Evolutionary conservation across 768 basidiomycete species (phyloP), one percentile per base, ranked within the genome.

Genomic region (Amanita rimosa): DNA sequence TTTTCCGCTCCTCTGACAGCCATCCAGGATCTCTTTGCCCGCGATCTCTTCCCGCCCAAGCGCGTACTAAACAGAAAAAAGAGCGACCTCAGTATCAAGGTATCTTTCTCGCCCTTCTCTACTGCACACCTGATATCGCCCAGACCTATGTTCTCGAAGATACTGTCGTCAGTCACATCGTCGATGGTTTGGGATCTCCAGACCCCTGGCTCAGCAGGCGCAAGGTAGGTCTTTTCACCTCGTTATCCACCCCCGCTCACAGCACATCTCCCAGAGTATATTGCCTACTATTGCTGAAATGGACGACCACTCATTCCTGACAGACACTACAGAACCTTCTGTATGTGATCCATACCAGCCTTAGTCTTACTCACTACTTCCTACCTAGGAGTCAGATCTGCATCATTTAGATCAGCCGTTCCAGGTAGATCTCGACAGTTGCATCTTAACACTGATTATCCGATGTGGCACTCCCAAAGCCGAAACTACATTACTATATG

Each of bases 51-150:
- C 26, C 19, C 19, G 0, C 37, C 47, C 19, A 26, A 27, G n/a
- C 47, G 39, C 22, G 16, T 39, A 1, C 26, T 48, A 29, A 40
- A 36, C n/a, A 17, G 37, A 9, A 48, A 48, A 21, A 48, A 36
- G 47, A 48, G 47, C 37, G 37, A 48, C n/a, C n/a, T 48, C 8
- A 48, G 47, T 11, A 39, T 48, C 39, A 48, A 48, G 38, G 47
- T 48, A 39, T 5, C 31, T 31, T 13, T 6, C 24, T n/a, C 10
- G 24, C 17, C 8, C 17, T 11, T 22, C 26, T 37, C 46, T n/a
- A 21, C n/a, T 31, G 31, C 31, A 13, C 31, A 2, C 3, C 8
- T 44, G 27, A 44, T 34, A 13, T 21, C 17, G 31, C n/a, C 17
- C 16, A 46, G 45, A 46, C 45, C 17, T 36, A 36, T 24, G 45